phyloP scores from a whole-genome alignment of 2,329 filamentous ascomycete genomes.

The Akanthomyces dipterigenus region DNA sequence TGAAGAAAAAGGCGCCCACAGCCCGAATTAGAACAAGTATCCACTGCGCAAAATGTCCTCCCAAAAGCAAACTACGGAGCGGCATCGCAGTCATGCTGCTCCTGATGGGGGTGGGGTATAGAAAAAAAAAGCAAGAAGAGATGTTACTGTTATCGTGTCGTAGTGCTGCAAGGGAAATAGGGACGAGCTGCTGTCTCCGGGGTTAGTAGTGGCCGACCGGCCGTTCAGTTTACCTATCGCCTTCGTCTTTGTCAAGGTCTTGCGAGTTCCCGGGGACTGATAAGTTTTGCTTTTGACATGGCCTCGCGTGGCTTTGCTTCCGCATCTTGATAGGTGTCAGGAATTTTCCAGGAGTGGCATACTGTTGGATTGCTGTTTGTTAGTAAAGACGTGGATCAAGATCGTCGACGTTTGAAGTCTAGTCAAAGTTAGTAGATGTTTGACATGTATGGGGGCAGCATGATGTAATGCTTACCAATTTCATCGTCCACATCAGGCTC shows the following conservation, averaged over 20 bases:
- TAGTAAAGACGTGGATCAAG: slow-evolving; percentile 17
- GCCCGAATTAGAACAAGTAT: background rate
- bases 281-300: background rate
- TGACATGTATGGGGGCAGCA: background rate
- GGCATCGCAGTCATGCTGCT: background rate
- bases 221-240: slow-evolving; percentile 6
- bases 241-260: background rate
- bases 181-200: background rate
- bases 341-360: background rate
- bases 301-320: background rate
- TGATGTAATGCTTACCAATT: slow-evolving; percentile 20
- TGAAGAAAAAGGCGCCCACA: background rate
- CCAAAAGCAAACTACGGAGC: background rate
- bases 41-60: background rate
- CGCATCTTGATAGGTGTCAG: background rate
- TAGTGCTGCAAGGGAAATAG: background rate
- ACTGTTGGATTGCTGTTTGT: slow-evolving; percentile 14
- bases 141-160: background rate
- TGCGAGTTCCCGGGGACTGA: background rate
- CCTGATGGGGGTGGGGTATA: background rate
- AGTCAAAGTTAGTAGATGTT: slow-evolving; percentile 23
- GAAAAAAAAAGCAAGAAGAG: background rate
- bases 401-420: slow-evolving; percentile 48
- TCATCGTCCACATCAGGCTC: slow-evolving; percentile 26
- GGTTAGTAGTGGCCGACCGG: slow-evolving; percentile 6